These are phyloP conservation scores for Sungouiella blattae DNA, from an alignment of 805 yeast species.

Conservation along the genomic window DNA sequence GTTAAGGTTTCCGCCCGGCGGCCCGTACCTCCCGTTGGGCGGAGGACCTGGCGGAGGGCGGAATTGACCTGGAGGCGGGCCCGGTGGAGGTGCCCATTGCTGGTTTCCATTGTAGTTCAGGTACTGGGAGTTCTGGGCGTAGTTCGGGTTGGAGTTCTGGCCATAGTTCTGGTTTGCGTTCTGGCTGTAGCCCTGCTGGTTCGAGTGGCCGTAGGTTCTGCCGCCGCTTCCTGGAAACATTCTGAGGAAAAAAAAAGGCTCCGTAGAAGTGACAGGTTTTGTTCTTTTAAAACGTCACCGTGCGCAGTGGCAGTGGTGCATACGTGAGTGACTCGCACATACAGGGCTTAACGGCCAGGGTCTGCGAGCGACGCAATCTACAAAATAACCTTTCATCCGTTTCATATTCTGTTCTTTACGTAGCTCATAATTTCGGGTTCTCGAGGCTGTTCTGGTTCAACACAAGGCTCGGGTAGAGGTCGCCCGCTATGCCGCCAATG, in stretches of 20 bases:
- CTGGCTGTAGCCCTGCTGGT: conserved; percentile 4
- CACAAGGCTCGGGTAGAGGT: conserved; percentile 32
- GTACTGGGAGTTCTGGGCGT: conserved; percentile 3
- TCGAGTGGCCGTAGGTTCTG: conserved; percentile 11
- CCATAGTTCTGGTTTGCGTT: conserved; percentile 2
- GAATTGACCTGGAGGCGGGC: conserved; percentile 8
- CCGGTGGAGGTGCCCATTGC: not conserved
- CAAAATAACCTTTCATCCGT: not conserved
- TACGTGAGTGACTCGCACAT: not conserved
- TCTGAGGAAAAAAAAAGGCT: no score
- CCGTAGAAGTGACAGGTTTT: no score
- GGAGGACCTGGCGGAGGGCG: conserved; percentile 14
- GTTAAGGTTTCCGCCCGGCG: conserved; percentile 15
- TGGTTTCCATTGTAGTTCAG: not conserved
- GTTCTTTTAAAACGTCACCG: not conserved
- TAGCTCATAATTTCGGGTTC: conserved; percentile 19
- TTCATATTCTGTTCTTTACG: not conserved
- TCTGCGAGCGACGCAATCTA: not conserved
- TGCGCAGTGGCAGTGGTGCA: no score
- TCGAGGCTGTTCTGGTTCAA: conserved; percentile 25
- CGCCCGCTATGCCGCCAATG: conserved; percentile 22
- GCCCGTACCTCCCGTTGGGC: conserved; percentile 6
- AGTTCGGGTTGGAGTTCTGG: conserved; percentile 5
- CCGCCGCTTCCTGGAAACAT: conserved; percentile 27
- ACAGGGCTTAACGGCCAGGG: not conserved